These are phyloP conservation scores for Colletotrichum caudatum DNA, from an alignment of 2,329 filamentous ascomycete species.

Conservation along the genomic window DNA sequence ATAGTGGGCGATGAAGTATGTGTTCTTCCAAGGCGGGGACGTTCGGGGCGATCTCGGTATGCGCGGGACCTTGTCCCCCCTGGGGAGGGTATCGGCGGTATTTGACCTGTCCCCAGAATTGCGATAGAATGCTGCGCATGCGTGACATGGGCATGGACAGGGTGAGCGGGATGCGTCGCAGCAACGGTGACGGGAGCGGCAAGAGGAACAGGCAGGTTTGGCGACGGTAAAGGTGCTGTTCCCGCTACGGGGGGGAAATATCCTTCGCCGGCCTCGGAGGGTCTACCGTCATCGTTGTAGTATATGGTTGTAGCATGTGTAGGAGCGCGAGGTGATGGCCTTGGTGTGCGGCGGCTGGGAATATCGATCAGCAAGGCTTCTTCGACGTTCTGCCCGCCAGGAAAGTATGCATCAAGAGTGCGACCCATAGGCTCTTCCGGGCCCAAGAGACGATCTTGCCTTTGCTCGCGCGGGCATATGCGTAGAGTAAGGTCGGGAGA, in stretches of 20 bases:
- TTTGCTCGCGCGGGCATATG: slow-evolving; percentile 77
- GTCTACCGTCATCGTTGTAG: slow-evolving; percentile 72
- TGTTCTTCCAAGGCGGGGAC: slow-evolving; percentile 74
- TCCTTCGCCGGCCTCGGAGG: slow-evolving; percentile 77
- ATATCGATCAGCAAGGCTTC: slow-evolving; percentile 94
- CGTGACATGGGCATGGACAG: slow-evolving; percentile 41
- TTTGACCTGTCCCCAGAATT: slow-evolving; percentile 82
- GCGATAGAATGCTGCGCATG: slow-evolving; percentile 76
- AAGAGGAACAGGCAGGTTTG: slow-evolving; percentile 56
- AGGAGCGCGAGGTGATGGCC: slow-evolving; percentile 77
- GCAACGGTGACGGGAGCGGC: slow-evolving; percentile 52
- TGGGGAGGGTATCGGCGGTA: slow-evolving; percentile 85
- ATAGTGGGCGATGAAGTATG: slow-evolving; percentile 86
- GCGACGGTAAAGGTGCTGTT: slow-evolving; percentile 56
- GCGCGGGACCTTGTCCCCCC: slow-evolving; percentile 71
- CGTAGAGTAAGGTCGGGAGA: slow-evolving; percentile 88
- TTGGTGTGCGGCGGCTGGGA: slow-evolving; percentile 79
- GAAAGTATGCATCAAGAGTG: slow-evolving; percentile 85
- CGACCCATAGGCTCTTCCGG: slow-evolving; percentile 87
- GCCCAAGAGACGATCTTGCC: slow-evolving; percentile 76
- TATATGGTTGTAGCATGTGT: slow-evolving; percentile 61
- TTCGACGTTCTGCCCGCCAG: slow-evolving; percentile 86
- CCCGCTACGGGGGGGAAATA: slow-evolving; percentile 80
- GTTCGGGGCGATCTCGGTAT: slow-evolving; percentile 67
- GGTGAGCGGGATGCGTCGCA: slow-evolving; percentile 48